Evolutionary conservation across 2,329 filamentous ascomycete species (phyloP).

Genomic region (Ophiostoma angusticollis): DNA sequence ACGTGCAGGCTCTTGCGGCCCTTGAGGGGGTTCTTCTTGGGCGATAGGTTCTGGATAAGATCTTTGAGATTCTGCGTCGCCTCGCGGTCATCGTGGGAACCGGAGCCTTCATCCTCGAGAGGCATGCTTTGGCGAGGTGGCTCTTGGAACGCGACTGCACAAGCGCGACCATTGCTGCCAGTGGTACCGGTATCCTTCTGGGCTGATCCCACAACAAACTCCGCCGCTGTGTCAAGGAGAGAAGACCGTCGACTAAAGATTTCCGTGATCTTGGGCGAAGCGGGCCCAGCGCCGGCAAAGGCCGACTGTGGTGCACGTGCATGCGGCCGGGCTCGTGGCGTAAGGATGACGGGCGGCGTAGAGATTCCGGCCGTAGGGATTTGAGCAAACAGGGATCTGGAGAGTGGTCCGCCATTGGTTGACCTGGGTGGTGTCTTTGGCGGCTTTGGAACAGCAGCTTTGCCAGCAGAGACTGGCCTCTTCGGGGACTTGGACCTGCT

Average conservation of each 20-base stretch:
- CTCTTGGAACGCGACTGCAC: constrained; percentile 51
- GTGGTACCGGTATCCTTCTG: constrained; percentile 21
- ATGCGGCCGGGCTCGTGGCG: constrained; percentile 46
- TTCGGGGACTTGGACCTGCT: constrained; percentile 19
- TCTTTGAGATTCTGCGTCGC: constrained; percentile 56
- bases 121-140: constrained; percentile 42
- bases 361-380: constrained; percentile 39
- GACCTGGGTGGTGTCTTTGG: constrained; percentile 19
- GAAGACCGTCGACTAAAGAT: constrained; percentile 59
- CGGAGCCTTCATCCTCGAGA: constrained; percentile 42
- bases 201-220: constrained; percentile 45
- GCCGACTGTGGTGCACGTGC: constrained; percentile 49
- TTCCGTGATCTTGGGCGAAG: constrained; percentile 60
- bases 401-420: not conserved
- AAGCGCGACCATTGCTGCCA: too few species aligned
- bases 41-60: constrained; percentile 66
- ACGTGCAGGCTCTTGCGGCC: constrained; percentile 66
- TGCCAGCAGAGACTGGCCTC: constrained; percentile 14
- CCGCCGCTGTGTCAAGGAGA: constrained; percentile 51
- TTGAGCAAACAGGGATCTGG: constrained; percentile 38
- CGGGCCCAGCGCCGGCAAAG: constrained; percentile 56
- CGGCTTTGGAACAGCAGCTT: constrained; percentile 19
- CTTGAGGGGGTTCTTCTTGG: constrained; percentile 54
- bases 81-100: constrained; percentile 43
- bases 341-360: constrained; percentile 52